Conservation (phyloP, 2,329 filamentous ascomycete genomes). For the Xylaria sp. region DNA sequence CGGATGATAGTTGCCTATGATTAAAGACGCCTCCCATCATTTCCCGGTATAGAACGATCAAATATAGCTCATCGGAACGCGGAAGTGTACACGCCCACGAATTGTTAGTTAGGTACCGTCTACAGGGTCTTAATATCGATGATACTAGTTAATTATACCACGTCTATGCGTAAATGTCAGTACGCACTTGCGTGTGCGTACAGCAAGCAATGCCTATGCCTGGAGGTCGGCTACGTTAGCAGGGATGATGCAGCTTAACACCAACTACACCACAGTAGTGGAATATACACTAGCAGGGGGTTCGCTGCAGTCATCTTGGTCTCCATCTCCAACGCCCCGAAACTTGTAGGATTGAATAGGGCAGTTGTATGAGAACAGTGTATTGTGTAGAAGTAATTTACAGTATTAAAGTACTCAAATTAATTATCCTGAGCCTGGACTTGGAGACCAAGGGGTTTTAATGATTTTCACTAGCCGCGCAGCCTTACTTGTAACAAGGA, state of each 20-base stretch:
- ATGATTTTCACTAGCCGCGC: no score
- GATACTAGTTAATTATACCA: neutral
- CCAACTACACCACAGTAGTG: neutral
- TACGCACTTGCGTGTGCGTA: neutral
- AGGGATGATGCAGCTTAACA: neutral
- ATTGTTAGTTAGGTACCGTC: neutral
- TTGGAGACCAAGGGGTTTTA: no score
- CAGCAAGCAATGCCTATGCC: neutral
- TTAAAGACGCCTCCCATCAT: neutral
- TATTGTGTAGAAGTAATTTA: neutral
- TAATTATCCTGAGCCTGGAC: no score
- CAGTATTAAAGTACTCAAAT: no score
- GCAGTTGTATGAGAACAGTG: neutral
- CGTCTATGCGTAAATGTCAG: neutral
- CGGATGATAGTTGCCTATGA: no score
- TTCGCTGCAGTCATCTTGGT: slow-evolving; percentile 4
- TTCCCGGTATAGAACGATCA: neutral
- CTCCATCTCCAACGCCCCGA: neutral
- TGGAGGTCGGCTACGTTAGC: neutral
- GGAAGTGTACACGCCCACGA: neutral
- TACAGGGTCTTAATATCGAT: neutral
- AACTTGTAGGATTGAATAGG: neutral
- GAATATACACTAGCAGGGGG: slow-evolving; percentile 14
- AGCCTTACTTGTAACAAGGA: no score
- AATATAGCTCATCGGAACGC: neutral